Conservation (phyloP, 2,329 filamentous ascomycete genomes). For the Fusarium veterinarium region DNA sequence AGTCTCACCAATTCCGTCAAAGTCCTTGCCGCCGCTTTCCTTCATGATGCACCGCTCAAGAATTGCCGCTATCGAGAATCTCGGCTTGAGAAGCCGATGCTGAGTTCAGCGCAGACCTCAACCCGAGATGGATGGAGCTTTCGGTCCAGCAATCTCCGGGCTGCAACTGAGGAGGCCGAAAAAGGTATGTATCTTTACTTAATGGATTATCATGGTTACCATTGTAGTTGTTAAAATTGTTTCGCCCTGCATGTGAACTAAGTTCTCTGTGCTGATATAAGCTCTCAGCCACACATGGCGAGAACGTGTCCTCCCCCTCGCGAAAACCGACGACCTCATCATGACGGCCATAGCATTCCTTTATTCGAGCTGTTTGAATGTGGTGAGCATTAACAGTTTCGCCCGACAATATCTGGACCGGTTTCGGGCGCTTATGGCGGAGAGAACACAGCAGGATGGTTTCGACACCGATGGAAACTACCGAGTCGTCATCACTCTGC, state of each 20-base stretch:
- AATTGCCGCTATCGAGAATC: neutral
- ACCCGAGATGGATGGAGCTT: neutral
- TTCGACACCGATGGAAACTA: too few species aligned
- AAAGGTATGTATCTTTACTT: accelerated
- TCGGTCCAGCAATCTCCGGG: neutral
- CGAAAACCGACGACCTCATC: conserved; percentile 36
- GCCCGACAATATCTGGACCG: neutral
- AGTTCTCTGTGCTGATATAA: too few species aligned
- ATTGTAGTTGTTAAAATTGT: too few species aligned
- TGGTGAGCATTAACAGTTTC: neutral
- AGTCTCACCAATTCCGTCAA: neutral
- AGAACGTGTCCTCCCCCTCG: conserved; percentile 33
- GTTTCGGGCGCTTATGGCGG: too few species aligned
- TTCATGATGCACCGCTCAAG: neutral
- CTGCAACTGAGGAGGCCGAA: neutral
- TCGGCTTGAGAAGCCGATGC: conserved; percentile 15
- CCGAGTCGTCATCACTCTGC: too few species aligned
- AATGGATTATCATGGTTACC: too few species aligned
- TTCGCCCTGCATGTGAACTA: too few species aligned
- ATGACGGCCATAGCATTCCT: conserved; percentile 39
- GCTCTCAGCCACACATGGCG: conserved; percentile 20
- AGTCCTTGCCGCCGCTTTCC: neutral
- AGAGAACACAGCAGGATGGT: too few species aligned
- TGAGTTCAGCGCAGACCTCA: neutral
- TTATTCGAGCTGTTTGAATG: neutral